Evolutionary conservation across 2,329 filamentous ascomycete genomes (phyloP).

Genomic region (Diaporthe citrichinensis): DNA sequence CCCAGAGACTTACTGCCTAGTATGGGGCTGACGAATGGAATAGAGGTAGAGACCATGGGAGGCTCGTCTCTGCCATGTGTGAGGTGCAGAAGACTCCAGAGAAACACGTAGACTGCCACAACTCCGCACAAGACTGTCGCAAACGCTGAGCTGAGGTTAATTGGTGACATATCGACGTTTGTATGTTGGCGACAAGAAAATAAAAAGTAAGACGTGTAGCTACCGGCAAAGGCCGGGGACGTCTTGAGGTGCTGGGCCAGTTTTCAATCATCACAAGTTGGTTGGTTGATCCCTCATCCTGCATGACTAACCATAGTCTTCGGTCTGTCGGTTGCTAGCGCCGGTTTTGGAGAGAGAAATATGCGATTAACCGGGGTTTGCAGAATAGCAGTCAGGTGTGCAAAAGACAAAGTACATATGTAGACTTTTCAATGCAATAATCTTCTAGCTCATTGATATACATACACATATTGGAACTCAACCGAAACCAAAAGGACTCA

Average conservation of each 20-base stretch:
- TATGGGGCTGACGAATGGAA: slow-evolving; percentile 25
- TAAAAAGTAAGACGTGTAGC: background rate
- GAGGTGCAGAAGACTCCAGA: slow-evolving; percentile 14
- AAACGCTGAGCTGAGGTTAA: background rate
- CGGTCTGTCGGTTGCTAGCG: background rate
- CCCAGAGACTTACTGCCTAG: slow-evolving; percentile 15
- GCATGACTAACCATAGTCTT: too few relatives aligned
- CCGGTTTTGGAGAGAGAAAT: background rate
- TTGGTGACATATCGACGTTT: background rate
- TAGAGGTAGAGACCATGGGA: background rate
- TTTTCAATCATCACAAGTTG: background rate
- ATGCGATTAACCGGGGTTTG: background rate
- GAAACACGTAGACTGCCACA: background rate
- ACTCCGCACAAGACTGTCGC: slow-evolving; percentile 8
- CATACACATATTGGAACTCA: too few relatives aligned
- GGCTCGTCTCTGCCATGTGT: slow-evolving; percentile 30
- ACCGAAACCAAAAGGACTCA: too few relatives aligned
- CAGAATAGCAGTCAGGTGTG: background rate
- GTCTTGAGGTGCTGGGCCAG: background rate
- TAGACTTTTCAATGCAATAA: background rate
- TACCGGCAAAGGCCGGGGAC: background rate
- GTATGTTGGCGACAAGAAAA: background rate
- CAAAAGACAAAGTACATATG: background rate
- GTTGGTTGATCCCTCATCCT: background rate
- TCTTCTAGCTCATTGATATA: too few relatives aligned